Evolutionary conservation across 2,329 filamentous ascomycete species (phyloP).

Genomic region (Capronia epimyces): DNA sequence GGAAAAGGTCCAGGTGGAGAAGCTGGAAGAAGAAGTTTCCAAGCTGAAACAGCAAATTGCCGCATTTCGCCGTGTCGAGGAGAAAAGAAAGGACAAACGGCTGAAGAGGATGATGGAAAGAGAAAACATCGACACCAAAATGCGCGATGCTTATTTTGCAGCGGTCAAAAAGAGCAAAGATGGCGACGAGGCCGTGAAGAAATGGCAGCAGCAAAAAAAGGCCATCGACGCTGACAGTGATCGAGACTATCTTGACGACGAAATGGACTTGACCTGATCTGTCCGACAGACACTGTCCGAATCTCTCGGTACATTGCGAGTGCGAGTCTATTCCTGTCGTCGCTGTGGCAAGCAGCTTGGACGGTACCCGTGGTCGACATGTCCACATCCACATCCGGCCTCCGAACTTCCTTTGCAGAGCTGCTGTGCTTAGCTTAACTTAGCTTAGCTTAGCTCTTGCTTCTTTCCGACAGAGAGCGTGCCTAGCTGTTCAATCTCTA

Average conservation of each 20-base stretch:
- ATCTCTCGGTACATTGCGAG: too few species aligned
- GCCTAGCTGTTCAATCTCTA: too few species aligned
- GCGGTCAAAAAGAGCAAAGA: constrained; percentile 42
- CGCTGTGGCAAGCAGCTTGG: too few species aligned
- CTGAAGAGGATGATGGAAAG: constrained; percentile 36
- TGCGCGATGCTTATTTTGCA: constrained; percentile 42
- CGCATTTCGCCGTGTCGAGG: constrained; percentile 34
- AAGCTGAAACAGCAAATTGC: constrained; percentile 35
- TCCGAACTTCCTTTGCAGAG: too few species aligned
- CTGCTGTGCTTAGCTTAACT: too few species aligned
- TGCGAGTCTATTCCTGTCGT: too few species aligned
- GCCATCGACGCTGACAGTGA: constrained; percentile 18
- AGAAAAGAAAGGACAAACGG: constrained; percentile 37
- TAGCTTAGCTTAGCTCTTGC: too few species aligned
- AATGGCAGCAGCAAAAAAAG: constrained; percentile 15
- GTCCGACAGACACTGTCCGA: too few species aligned
- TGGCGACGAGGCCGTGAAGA: constrained; percentile 37
- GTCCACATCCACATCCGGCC: too few species aligned
- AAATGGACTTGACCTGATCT: constrained; percentile 18
- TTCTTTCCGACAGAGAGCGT: too few species aligned
- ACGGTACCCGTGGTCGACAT: too few species aligned
- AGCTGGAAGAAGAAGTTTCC: constrained; percentile 38
- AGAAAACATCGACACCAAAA: constrained; percentile 38
- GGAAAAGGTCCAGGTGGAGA: constrained; percentile 18
- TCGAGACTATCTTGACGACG: constrained; percentile 9